Evolutionary conservation across 2,329 filamentous ascomycete species (phyloP), one percentile per base, ranked within the genome.

Genomic region (Alternaria novae-zelandiae): DNA sequence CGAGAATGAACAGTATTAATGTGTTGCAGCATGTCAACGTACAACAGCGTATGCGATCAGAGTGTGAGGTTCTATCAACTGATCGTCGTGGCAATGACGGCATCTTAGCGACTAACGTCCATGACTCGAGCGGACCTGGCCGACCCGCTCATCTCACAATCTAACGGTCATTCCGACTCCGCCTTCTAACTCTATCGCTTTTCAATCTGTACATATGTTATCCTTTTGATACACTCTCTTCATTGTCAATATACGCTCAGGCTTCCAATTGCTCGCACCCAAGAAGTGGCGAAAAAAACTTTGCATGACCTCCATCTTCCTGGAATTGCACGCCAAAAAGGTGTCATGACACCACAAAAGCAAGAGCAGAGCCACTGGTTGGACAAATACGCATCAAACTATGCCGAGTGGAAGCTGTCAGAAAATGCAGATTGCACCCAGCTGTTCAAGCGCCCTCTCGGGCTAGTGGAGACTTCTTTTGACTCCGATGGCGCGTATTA

Each of bases 381-480:
- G 8, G 68, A 72, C 45, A 75, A 76, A 59, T 83, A 83, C 60
- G 80, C 80, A 57, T 70, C 69, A 32, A 72, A 72, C 10, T 76
- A 76, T 62, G 79, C 83, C 62, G 60, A 71, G 21, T 84, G 82
- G 82, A 74, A 67, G 47, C 17, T 46, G 10, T 32, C 36, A 20
- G 64, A 47, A 53, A 25, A 54, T 5, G 53, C 49, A 15, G 10
- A 64, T 50, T 75, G 71, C 15, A 58, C 58, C 32, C 62, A 61
- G 30, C 61, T 68, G 13, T 81, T 78, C 60, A 70, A 70, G 17
- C 73, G 82, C 9, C 81, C 81, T 0, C 63, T 83, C 1, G 83
- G 83, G 1, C 72, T 83, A 6, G 79, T 84, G 0, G 83, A 85
- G 60, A 77, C 72, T 2, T 77, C 77, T 11, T 85, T 85, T 70